These are phyloP conservation scores for Fusarium incarnatum DNA, from an alignment of 2,329 filamentous ascomycete genomes.

Conservation along the genomic window DNA sequence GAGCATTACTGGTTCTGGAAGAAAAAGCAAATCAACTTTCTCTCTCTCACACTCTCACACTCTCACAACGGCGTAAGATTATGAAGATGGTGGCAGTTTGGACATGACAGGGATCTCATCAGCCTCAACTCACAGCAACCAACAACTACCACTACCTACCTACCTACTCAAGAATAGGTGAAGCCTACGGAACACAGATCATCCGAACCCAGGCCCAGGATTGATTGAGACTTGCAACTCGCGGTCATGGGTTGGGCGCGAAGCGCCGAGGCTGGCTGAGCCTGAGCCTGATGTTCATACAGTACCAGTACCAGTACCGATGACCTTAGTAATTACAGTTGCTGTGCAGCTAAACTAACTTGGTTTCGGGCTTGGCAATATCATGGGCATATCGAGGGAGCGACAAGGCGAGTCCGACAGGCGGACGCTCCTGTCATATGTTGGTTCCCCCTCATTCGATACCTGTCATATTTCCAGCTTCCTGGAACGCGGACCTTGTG, in stretches of 20 bases:
- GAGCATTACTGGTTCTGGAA: slow-evolving; percentile 6
- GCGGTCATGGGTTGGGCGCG: slow-evolving; percentile 24
- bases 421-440: slow-evolving; percentile 15
- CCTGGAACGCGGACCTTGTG: slow-evolving; percentile 25
- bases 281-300: not conserved
- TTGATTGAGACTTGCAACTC: not conserved
- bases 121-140: slow-evolving; percentile 17
- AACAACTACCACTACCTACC: not conserved
- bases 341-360: not conserved
- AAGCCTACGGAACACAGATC: not conserved
- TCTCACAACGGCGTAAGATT: slow-evolving; percentile 1
- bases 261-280: slow-evolving; percentile 21
- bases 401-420: not conserved
- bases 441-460: slow-evolving; percentile 12
- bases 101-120: slow-evolving; percentile 6
- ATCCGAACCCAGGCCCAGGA: slow-evolving; percentile 4
- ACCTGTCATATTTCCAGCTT: slow-evolving; percentile 28
- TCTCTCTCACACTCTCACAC: not conserved
- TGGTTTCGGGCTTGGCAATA: not conserved
- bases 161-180: slow-evolving; percentile 6
- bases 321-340: not conserved
- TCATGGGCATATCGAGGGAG: not conserved
- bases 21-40: slow-evolving; percentile 20
- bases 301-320: not conserved
- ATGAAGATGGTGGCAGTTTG: slow-evolving; percentile 22